A percentile compares a stretch with the other conserved stretches of the same genome.
Conservation (phyloP, 2,329 filamentous ascomycete genomes). For the Hypocreales sp. region DNA sequence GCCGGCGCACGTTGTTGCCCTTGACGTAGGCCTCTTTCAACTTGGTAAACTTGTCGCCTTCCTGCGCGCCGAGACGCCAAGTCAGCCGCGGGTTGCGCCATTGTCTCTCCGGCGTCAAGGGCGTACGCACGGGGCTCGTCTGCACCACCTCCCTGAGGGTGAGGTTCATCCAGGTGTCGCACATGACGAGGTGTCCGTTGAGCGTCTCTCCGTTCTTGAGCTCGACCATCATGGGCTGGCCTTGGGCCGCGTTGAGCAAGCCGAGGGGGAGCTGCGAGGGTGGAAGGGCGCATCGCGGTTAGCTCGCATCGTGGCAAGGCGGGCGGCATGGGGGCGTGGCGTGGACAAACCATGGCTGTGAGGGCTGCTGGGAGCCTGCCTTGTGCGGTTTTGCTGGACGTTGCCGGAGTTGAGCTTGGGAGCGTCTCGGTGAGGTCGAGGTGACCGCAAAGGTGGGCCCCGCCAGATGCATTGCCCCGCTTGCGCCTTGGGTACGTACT, state of each 20-base stretch:
- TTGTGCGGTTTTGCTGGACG: too few species aligned
- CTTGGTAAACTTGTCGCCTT: constrained; percentile 86
- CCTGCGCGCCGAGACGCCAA: constrained; percentile 28
- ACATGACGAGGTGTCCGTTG: constrained; percentile 89
- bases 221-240: constrained; percentile 95
- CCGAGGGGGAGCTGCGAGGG: constrained; percentile 49
- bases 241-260: constrained; percentile 87
- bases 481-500: too few species aligned
- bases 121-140: constrained; percentile 55
- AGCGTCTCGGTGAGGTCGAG: too few species aligned
- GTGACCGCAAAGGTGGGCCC: too few species aligned
- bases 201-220: constrained; percentile 96
- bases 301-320: too few species aligned
- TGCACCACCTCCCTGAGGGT: constrained; percentile 95
- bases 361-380: too few species aligned
- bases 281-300: too few species aligned
- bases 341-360: too few species aligned
- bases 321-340: too few species aligned
- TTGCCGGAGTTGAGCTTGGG: too few species aligned
- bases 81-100: too few species aligned
- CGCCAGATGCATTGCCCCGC: constrained; percentile 14
- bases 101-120: too few species aligned
- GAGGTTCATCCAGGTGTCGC: constrained; percentile 99
- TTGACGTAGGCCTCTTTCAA: constrained; percentile 91
- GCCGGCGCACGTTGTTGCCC: constrained; percentile 73